phyloP scores from a whole-genome alignment of 352 stramenopile species.

The Phytophthora niederhauseri region DNA sequence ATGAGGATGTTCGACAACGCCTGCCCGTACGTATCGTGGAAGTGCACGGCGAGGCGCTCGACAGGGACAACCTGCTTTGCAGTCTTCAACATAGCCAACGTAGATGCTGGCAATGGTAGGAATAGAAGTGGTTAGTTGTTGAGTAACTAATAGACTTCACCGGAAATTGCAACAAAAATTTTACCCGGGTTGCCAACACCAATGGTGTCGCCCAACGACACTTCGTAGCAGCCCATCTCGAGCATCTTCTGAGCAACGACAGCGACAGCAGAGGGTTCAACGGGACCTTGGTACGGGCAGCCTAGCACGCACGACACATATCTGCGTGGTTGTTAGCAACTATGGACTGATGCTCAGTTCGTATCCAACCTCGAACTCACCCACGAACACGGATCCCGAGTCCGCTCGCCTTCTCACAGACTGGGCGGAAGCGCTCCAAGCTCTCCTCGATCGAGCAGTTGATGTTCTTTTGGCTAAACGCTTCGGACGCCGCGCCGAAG shows the following conservation, averaged over 20 bases:
- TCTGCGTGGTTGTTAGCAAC: constrained; percentile 30
- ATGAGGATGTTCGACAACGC: constrained; percentile 96
- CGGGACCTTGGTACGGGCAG: constrained; percentile 95
- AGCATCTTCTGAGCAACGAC: constrained; percentile 83
- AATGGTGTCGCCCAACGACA: constrained; percentile 95
- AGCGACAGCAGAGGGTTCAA: constrained; percentile 87
- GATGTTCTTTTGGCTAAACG: constrained; percentile 97
- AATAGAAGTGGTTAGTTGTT: constrained; percentile 1
- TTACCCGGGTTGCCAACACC: constrained; percentile 90
- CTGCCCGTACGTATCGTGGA: constrained; percentile 98
- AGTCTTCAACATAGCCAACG: constrained; percentile 78
- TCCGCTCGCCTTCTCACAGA: constrained; percentile 83
- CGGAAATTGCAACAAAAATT: background rate
- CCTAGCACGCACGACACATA: constrained; percentile 98
- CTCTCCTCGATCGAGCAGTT: constrained; percentile 97
- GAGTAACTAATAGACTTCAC: background rate
- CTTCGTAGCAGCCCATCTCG: constrained; percentile 96
- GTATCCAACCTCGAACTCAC: constrained; percentile 29
- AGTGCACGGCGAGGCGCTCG: constrained; percentile 94
- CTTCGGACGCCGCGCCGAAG: constrained; percentile 95
- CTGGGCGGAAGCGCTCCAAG: constrained; percentile 91
- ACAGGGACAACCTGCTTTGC: constrained; percentile 83
- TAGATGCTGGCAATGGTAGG: constrained; percentile 61
- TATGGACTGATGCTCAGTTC: background rate
- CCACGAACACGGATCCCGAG: constrained; percentile 91